These are phyloP conservation scores for Blastobotrys arbuscula DNA, from an alignment of 1,139 yeast genomes.

Conservation along the genomic window DNA sequence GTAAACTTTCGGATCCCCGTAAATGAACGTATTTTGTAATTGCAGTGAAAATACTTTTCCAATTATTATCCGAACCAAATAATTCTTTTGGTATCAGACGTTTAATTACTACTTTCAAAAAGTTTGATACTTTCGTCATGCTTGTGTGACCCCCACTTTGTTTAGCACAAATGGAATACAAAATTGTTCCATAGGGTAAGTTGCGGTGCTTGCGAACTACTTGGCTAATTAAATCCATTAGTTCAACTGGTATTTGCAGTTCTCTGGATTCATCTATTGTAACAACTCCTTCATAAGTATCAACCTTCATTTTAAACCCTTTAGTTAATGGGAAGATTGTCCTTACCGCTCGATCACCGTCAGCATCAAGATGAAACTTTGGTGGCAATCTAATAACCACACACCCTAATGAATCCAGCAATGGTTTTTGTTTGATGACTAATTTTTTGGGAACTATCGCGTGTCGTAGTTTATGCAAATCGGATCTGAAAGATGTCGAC, in stretches of 20 bases:
- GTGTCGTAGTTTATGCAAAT: not conserved
- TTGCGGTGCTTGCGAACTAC: not conserved
- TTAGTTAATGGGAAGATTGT: slow-evolving; percentile 4
- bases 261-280: not conserved
- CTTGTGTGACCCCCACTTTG: not conserved
- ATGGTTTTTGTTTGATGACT: not conserved
- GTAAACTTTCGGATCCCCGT: slow-evolving; percentile 29
- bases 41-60: slow-evolving; percentile 36
- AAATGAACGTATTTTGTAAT: slow-evolving; percentile 41
- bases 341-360: not conserved
- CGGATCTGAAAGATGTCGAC: not conserved
- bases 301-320: not conserved
- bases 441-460: slow-evolving; percentile 1
- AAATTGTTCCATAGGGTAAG: slow-evolving; percentile 7
- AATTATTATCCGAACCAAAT: slow-evolving; percentile 54
- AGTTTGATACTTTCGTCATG: slow-evolving; percentile 9
- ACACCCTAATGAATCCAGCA: not conserved
- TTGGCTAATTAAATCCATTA: not conserved
- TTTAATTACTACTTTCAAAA: slow-evolving; percentile 18
- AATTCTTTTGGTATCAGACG: slow-evolving; percentile 46
- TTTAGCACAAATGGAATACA: not conserved
- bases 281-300: not conserved
- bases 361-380: slow-evolving; percentile 1
- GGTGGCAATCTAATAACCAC: slow-evolving; percentile 12
- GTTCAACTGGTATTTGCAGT: not conserved